These are phyloP conservation scores for Annulohypoxylon moriforme DNA, from an alignment of 495 filamentous ascomycete species.

Conservation along the genomic window DNA sequence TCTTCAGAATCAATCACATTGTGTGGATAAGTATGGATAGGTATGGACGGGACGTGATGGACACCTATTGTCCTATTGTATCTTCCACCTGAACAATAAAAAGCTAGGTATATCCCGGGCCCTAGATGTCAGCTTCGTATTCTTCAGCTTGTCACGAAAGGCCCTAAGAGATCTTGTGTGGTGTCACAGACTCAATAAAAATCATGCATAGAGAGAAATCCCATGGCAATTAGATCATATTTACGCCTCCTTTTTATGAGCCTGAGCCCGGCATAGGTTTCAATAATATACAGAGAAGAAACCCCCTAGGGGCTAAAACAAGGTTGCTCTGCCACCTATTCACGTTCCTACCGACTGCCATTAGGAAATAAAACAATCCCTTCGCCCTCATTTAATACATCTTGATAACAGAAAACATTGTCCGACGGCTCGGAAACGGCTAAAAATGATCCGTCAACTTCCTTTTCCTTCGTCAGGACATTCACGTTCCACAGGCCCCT, in stretches of 20 bases:
- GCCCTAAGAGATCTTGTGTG: conserved; percentile 17
- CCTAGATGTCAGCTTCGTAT: conserved; percentile 4
- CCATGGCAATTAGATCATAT: conserved; percentile 43
- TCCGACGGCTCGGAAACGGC: conserved; percentile 39
- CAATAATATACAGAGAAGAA: conserved; percentile 51
- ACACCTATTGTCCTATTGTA: background rate
- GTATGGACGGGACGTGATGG: background rate
- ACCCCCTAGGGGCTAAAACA: conserved; percentile 4
- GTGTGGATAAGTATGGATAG: no score
- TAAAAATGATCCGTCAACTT: conserved; percentile 41
- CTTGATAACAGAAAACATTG: conserved; percentile 43
- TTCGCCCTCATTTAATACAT: conserved; percentile 34
- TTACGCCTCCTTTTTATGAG: conserved; percentile 36
- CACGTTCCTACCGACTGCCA: conserved; percentile 28
- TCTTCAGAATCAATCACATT: background rate
- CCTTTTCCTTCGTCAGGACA: conserved; percentile 45
- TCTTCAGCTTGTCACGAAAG: conserved; percentile 1
- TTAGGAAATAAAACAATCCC: conserved; percentile 28
- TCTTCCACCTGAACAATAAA: background rate
- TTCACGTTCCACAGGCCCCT: conserved; percentile 44
- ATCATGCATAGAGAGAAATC: conserved; percentile 9
- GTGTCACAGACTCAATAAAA: conserved; percentile 36
- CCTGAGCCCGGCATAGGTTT: conserved; percentile 31
- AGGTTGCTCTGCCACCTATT: conserved; percentile 38
- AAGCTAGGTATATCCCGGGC: conserved; percentile 18